Percentiles rank a stretch among this genome's conserved stretches.
Conservation (phyloP, 768 basidiomycete genomes). For the Auricularia heimuer region DNA sequence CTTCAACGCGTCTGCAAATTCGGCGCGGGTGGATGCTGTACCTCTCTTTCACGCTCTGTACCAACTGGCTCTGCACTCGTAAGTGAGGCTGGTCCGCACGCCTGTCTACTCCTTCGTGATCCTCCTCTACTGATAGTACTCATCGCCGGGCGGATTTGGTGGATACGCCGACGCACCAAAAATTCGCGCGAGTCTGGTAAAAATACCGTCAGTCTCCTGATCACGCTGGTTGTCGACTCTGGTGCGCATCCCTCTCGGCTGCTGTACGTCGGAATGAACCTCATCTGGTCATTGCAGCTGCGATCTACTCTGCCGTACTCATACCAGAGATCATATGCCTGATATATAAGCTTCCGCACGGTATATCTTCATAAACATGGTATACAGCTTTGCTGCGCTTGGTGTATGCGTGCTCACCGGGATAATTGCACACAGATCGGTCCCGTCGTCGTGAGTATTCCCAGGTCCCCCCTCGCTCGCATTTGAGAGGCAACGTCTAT, state of each 20-base stretch:
- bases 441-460: neutral
- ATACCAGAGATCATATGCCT: neutral
- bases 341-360: neutral
- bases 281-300: neutral
- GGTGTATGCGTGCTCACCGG: neutral
- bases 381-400: neutral
- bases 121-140: neutral
- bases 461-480: too few species aligned
- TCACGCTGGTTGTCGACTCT: neutral
- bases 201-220: neutral
- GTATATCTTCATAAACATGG: neutral
- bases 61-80: neutral
- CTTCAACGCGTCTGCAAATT: neutral
- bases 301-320: neutral
- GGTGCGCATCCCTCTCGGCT: neutral
- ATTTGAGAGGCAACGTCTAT: too few species aligned
- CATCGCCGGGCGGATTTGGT: neutral
- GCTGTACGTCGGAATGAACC: neutral
- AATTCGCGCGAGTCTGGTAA: neutral
- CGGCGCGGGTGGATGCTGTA: neutral
- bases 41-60: neutral
- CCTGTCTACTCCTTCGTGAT: neutral
- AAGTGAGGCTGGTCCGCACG: neutral
- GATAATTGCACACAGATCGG: neutral
- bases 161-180: neutral